phyloP scores from a whole-genome alignment of 2,329 filamentous ascomycete species.

The Aurifilum marmelostoma region DNA sequence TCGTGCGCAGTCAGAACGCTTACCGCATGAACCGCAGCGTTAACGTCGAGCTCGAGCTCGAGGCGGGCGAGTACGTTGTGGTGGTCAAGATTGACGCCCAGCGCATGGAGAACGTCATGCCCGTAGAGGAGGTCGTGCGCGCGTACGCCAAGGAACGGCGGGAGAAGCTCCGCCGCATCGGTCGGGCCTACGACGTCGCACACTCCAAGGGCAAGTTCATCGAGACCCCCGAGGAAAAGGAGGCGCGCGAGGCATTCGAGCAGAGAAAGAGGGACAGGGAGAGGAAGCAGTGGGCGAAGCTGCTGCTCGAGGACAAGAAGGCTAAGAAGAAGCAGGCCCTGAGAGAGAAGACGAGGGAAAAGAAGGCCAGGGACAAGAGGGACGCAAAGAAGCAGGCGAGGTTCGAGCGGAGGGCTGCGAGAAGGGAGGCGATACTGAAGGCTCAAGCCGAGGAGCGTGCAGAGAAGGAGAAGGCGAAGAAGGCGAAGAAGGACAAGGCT shows the following conservation, averaged over 20 bases:
- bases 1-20: slow-evolving; percentile 61
- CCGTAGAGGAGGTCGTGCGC: slow-evolving; percentile 61
- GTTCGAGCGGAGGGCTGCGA: slow-evolving; percentile 42
- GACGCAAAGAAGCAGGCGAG: slow-evolving; percentile 36
- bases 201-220: slow-evolving; percentile 61
- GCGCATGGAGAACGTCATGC: slow-evolving; percentile 46
- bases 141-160: slow-evolving; percentile 54
- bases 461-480: slow-evolving; percentile 37
- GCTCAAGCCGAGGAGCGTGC: slow-evolving; percentile 38
- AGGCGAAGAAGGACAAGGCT: slow-evolving; percentile 24
- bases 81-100: slow-evolving; percentile 59
- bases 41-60: slow-evolving; percentile 61
- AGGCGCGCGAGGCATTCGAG: slow-evolving; percentile 53
- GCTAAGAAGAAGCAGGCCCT: slow-evolving; percentile 39
- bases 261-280: slow-evolving; percentile 49
- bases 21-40: slow-evolving; percentile 63
- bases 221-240: slow-evolving; percentile 53
- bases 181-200: slow-evolving; percentile 61
- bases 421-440: slow-evolving; percentile 35
- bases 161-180: slow-evolving; percentile 62
- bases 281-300: slow-evolving; percentile 54
- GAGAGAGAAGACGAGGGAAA: slow-evolving; percentile 46
- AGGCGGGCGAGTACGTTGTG: slow-evolving; percentile 59
- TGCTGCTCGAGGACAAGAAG: slow-evolving; percentile 44
- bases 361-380: slow-evolving; percentile 31